These are phyloP conservation scores for Cyberlindnera subsufficiens DNA, from an alignment of 805 yeast species.

Conservation along the genomic window DNA sequence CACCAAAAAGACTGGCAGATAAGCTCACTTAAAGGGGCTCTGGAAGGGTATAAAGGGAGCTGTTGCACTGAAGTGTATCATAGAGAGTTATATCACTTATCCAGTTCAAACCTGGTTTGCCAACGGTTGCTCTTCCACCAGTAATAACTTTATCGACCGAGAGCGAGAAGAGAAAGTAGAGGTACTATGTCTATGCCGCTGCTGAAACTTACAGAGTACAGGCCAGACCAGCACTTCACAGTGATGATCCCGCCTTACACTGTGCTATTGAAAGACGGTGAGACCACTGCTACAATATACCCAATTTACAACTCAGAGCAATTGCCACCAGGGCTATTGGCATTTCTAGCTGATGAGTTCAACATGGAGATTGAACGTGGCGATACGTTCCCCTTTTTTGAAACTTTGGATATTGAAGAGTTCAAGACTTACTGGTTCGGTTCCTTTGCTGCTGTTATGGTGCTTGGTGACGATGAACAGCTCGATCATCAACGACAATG, in stretches of 20 bases:
- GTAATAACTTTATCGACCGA: too few species aligned
- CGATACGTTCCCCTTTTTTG: conserved; percentile 81
- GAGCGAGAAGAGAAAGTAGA: too few species aligned
- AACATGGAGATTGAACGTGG: conserved; percentile 90
- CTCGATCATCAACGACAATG: conserved; percentile 58
- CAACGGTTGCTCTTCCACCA: too few species aligned
- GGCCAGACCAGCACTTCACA: conserved; percentile 21
- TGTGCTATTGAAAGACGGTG: conserved; percentile 77
- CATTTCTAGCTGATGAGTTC: conserved; percentile 85
- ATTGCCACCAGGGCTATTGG: conserved; percentile 72
- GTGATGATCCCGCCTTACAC: conserved; percentile 52
- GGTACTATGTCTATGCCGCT: conserved; percentile 8
- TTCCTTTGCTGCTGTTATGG: conserved; percentile 69
- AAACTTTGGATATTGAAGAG: conserved; percentile 66
- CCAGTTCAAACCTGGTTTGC: too few species aligned
- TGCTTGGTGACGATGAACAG: conserved; percentile 67
- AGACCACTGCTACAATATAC: conserved; percentile 88
- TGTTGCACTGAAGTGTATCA: too few species aligned
- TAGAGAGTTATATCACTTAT: too few species aligned
- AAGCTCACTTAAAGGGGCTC: too few species aligned
- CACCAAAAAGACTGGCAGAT: too few species aligned
- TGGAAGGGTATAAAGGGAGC: too few species aligned
- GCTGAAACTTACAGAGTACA: conserved; percentile 11
- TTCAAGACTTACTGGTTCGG: conserved; percentile 88
- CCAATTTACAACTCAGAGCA: conserved; percentile 66